These are phyloP conservation scores for Plasmopara viticola DNA, from an alignment of 352 stramenopile genomes.

Conservation along the genomic window DNA sequence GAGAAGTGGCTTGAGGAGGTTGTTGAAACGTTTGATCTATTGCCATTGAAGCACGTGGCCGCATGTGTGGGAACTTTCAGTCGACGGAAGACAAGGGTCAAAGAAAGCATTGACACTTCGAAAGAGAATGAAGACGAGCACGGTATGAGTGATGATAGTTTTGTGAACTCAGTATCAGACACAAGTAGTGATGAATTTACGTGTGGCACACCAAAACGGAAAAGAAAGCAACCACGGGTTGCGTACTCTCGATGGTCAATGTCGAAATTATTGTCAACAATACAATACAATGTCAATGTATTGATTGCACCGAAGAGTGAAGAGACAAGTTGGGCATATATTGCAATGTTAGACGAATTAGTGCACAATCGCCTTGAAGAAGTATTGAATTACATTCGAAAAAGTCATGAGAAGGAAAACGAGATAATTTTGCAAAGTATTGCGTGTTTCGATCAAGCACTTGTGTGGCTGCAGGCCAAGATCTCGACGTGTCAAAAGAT, in stretches of 20 bases:
- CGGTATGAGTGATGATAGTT: slow-evolving; percentile 9
- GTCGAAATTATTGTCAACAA: slow-evolving; percentile 29
- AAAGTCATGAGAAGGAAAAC: slow-evolving; percentile 14
- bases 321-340: slow-evolving; percentile 21
- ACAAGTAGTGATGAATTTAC: slow-evolving; percentile 6
- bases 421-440: slow-evolving; percentile 24
- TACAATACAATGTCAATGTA: slow-evolving; percentile 25
- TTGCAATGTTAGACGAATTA: slow-evolving; percentile 28
- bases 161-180: slow-evolving; percentile 10
- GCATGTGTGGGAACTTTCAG: slow-evolving; percentile 6
- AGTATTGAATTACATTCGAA: slow-evolving; percentile 10
- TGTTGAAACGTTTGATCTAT: slow-evolving; percentile 41
- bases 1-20: slow-evolving; percentile 49
- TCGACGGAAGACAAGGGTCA: slow-evolving; percentile 19
- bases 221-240: slow-evolving; percentile 13
- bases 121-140: slow-evolving; percentile 2
- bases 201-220: slow-evolving; percentile 1
- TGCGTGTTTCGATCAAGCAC: slow-evolving; percentile 28
- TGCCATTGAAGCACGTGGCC: slow-evolving; percentile 20
- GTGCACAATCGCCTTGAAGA: slow-evolving; percentile 20
- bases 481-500: slow-evolving; percentile 26
- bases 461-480: slow-evolving; percentile 40
- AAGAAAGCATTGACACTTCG: not conserved
- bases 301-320: slow-evolving; percentile 13
- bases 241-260: slow-evolving; percentile 46